Base-by-base conservation (phyloP, 2,329 filamentous ascomycete genomes). In the Beauveria sp. region DNA sequence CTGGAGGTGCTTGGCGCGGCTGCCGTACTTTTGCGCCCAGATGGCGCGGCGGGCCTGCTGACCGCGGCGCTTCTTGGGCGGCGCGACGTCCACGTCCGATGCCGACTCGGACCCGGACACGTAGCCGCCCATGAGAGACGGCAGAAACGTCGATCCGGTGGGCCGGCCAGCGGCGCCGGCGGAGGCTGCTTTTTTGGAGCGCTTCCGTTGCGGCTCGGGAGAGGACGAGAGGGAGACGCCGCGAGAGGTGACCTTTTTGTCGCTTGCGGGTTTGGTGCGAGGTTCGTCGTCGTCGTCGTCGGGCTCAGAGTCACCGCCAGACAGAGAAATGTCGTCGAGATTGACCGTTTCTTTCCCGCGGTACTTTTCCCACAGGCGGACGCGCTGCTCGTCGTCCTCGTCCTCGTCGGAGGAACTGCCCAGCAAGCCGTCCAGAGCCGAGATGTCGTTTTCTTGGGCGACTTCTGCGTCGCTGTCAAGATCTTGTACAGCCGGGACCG, bases 1-100 rank as follows among this genome's bases (percentile, higher is more conserved):
- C 62, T 79, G 78, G 49, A 86, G 72, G 69, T 92, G 89, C 67
- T 87, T 89, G 1, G 90, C 91, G 64, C 83, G 80, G 16, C 81
- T 79, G 55, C 89, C 89, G 71, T 82, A 93, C 70, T 93, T 93
- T 76, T 90, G 88, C 76, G 93, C 90, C 79, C 86, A 89, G 63
- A 95, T 88, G 26, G 86, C 84, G 70, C 90, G 88, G 9, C 90
- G 84, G n/a, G 88, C 89, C 49, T 86, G 83, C 74, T 96, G 90
- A 3, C 90, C 90, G 24, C 89, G 81, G 68, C 93, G 93, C 74
- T 92, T 93, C 67, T 85, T 84, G 0, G 80, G 74, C 1, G 78
- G 79, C 6, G 82, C 83, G 2, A 80, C 73, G 58, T 91, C 89
- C 24, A 90, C 77, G 65, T 89, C 87, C 0, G 87, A 89, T 7